phyloP scores from a whole-genome alignment of 2,329 filamentous ascomycete genomes.

The Colletotrichum sp. region DNA sequence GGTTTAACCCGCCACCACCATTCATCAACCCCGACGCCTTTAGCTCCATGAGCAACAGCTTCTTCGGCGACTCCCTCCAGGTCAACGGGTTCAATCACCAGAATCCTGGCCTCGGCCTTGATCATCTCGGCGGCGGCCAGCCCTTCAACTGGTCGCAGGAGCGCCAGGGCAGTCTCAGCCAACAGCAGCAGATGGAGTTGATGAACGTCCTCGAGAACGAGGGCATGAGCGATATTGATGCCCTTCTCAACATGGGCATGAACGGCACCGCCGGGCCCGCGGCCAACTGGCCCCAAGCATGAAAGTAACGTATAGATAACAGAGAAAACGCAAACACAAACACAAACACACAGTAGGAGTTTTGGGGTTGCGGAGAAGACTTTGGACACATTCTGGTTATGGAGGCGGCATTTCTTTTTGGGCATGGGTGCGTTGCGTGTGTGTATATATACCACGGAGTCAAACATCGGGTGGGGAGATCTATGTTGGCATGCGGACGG shows the following conservation, averaged over 20 bases:
- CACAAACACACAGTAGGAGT: not conserved
- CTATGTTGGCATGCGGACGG: not conserved
- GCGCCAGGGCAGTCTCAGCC: conserved; percentile 73
- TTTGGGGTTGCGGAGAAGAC: not conserved
- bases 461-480: not conserved
- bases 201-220: conserved; percentile 80
- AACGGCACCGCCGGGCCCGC: not conserved
- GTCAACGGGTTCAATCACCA: conserved; percentile 10
- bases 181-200: conserved; percentile 82
- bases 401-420: not conserved
- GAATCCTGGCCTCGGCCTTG: conserved; percentile 33
- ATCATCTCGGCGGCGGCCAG: conserved; percentile 25
- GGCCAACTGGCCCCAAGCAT: conserved; percentile 7
- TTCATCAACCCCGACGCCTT: conserved; percentile 60
- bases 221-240: conserved; percentile 66
- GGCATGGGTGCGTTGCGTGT: not conserved
- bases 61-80: conserved; percentile 42
- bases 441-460: conserved; percentile 13
- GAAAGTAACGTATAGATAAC: not conserved
- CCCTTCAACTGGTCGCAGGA: conserved; percentile 43
- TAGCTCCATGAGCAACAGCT: conserved; percentile 42
- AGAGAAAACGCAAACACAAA: not conserved
- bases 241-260: conserved; percentile 53
- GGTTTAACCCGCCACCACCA: conserved; percentile 58
- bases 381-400: not conserved